These are phyloP conservation scores for Wallemia ichthyophaga DNA, from an alignment of 1,284 basidiomycete genomes.

Conservation along the genomic window DNA sequence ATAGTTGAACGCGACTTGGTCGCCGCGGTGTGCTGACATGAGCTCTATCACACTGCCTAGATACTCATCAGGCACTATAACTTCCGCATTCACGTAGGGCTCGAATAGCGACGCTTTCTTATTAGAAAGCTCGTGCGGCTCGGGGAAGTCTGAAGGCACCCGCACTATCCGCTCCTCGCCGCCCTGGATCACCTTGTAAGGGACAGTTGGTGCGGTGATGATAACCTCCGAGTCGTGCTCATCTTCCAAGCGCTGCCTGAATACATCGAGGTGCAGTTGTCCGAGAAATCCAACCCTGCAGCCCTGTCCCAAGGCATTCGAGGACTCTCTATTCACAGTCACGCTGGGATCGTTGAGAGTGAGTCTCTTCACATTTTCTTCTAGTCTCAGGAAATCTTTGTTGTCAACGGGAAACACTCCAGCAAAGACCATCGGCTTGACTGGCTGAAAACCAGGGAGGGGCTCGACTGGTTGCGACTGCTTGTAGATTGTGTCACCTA, in stretches of 20 bases:
- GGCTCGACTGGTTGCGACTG: slow-evolving; percentile 21
- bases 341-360: slow-evolving; percentile 69
- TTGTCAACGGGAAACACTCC: slow-evolving; percentile 83
- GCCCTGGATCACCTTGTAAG: slow-evolving; percentile 36
- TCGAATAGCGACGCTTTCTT: slow-evolving; percentile 50
- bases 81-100: slow-evolving; percentile 63
- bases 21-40: slow-evolving; percentile 47
- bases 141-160: slow-evolving; percentile 79
- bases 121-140: slow-evolving; percentile 29
- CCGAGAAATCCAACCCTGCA: slow-evolving; percentile 85
- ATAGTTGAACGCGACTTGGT: slow-evolving; percentile 43
- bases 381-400: slow-evolving; percentile 68
- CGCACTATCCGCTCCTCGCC: slow-evolving; percentile 31
- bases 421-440: slow-evolving; percentile 42
- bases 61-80: slow-evolving; percentile 72
- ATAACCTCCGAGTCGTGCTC: slow-evolving; percentile 76
- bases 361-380: slow-evolving; percentile 73
- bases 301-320: slow-evolving; percentile 78
- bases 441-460: not conserved
- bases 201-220: slow-evolving; percentile 73
- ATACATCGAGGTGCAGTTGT: slow-evolving; percentile 69
- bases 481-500: slow-evolving; percentile 74
- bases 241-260: slow-evolving; percentile 81
- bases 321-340: slow-evolving; percentile 70
- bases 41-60: slow-evolving; percentile 77